Evolutionary conservation across 2,329 filamentous ascomycete species (phyloP).

Genomic region (Simplicillium aogashimaense): DNA sequence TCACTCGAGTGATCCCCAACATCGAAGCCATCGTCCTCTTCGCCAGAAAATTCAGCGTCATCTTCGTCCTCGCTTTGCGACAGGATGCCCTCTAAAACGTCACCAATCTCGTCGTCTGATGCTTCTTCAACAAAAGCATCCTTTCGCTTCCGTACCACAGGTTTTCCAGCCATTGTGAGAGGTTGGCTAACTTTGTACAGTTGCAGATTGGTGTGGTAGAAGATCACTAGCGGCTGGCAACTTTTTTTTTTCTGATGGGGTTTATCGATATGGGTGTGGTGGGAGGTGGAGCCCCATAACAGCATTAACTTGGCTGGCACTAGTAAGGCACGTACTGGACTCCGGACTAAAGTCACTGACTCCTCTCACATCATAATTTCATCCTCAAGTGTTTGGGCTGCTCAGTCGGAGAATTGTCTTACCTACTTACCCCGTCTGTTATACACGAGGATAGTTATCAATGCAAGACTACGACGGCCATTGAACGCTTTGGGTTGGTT

Average conservation of each 20-base stretch:
- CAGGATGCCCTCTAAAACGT: conserved; percentile 42
- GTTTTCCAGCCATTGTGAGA: background rate
- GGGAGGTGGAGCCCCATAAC: too few relatives aligned
- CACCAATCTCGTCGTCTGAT: conserved; percentile 54
- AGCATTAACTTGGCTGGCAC: too few relatives aligned
- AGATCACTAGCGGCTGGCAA: conserved; percentile 1
- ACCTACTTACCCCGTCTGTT: too few relatives aligned
- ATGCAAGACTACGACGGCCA: too few relatives aligned
- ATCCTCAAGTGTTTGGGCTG: too few relatives aligned
- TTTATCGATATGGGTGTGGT: conserved; percentile 8
- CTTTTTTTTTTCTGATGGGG: background rate
- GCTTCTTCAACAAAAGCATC: conserved; percentile 44
- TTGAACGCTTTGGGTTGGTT: too few relatives aligned
- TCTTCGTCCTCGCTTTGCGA: conserved; percentile 42
- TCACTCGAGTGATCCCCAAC: conserved; percentile 16
- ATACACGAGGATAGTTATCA: too few relatives aligned
- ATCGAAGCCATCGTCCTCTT: conserved; percentile 12
- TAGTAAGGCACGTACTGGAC: too few relatives aligned
- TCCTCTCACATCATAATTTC: too few relatives aligned
- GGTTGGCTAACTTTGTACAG: background rate
- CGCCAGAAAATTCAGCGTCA: conserved; percentile 23
- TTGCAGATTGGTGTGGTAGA: conserved; percentile 6
- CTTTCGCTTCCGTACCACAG: conserved; percentile 49
- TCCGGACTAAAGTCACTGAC: too few relatives aligned
- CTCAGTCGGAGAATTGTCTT: too few relatives aligned